Evolutionary conservation across 169 alveolate genomes (phyloP).

Genomic region (Eimeria brunetti): DNA sequence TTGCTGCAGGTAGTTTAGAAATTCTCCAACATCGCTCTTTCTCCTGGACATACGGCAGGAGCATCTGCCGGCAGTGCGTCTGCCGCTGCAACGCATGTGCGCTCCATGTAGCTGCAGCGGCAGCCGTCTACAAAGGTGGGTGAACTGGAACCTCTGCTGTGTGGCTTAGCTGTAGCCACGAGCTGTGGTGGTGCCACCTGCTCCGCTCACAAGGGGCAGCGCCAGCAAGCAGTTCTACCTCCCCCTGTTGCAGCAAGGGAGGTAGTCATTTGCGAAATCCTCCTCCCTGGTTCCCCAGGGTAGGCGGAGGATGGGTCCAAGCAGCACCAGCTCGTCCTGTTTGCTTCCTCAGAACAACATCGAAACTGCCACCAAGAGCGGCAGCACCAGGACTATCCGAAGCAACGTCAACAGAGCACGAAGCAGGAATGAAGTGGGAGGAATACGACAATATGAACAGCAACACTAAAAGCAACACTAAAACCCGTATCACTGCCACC

Average conservation of each 20-base stretch:
- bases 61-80: neutral
- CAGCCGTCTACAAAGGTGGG: neutral
- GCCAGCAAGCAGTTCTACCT: neutral
- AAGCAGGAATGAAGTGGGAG: neutral
- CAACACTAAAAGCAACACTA: neutral
- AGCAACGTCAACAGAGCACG: neutral
- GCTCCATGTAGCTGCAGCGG: conserved; percentile 1
- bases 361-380: neutral
- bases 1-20: neutral
- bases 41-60: neutral
- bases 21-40: neutral
- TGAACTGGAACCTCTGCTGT: neutral
- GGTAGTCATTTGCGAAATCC: neutral
- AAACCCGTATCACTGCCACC: neutral
- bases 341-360: neutral
- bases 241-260: neutral
- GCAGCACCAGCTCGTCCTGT: neutral
- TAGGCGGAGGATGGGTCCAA: neutral
- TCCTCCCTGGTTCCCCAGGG: neutral
- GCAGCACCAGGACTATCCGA: neutral
- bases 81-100: conserved; percentile 17
- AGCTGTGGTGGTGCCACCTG: neutral
- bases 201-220: conserved; percentile 10
- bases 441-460: neutral
- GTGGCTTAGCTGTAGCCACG: neutral